phyloP scores from a whole-genome alignment of 208 protist genomes.

The Leishmania major region DNA sequence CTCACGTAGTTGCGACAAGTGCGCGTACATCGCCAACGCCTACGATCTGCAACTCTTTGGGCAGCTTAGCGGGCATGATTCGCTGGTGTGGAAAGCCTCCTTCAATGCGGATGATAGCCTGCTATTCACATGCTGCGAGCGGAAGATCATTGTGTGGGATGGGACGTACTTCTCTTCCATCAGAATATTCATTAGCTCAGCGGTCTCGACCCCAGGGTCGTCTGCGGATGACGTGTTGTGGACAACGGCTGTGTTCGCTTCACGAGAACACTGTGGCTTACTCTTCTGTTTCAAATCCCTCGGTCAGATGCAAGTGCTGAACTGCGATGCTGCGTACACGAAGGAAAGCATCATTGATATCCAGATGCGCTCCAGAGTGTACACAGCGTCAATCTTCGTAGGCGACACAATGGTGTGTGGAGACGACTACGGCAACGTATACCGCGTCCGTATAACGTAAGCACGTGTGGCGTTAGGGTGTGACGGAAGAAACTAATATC shows the following conservation, averaged over 20 bases:
- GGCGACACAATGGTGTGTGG: conserved; percentile 50
- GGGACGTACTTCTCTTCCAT: conserved; percentile 26
- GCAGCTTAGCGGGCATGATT: conserved; percentile 48
- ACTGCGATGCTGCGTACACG: conserved; percentile 24
- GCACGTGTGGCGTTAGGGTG: neutral
- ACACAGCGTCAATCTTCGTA: conserved; percentile 34
- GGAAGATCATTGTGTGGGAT: conserved; percentile 60
- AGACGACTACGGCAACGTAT: conserved; percentile 68
- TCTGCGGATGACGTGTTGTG: conserved; percentile 32
- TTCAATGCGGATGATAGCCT: conserved; percentile 48
- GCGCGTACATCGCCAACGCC: conserved; percentile 47
- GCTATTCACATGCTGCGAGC: conserved; percentile 59
- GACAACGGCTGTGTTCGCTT: conserved; percentile 49
- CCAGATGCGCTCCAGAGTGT: conserved; percentile 44
- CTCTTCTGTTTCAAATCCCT: conserved; percentile 51
- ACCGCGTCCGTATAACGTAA: conserved; percentile 43
- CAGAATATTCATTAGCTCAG: conserved; percentile 24
- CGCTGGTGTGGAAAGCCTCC: conserved; percentile 50
- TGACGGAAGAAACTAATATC: neutral
- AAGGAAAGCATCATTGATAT: conserved; percentile 45
- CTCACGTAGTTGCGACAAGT: conserved; percentile 50
- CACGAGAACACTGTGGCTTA: conserved; percentile 27
- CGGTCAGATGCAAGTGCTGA: conserved; percentile 40
- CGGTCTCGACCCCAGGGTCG: neutral
- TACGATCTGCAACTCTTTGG: conserved; percentile 25